Evolutionary conservation across 495 filamentous ascomycete genomes (phyloP).

Genomic region (Aspergillus biplanus): DNA sequence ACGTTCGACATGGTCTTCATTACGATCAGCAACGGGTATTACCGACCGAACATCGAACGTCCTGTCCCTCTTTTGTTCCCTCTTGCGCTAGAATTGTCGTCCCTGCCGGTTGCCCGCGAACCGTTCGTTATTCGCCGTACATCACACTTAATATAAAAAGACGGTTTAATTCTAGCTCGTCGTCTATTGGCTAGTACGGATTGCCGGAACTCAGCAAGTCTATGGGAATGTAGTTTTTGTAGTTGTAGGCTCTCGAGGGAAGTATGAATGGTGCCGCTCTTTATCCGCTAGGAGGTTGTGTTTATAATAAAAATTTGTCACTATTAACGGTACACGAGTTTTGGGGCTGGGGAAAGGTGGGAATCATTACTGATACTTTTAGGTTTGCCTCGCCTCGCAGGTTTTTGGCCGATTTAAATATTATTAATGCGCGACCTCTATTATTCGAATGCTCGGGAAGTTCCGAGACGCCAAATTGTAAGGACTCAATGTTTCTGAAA

Average conservation of each 20-base stretch:
- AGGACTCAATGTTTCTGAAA: too few relatives aligned
- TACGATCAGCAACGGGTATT: slow-evolving; percentile 49
- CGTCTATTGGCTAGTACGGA: slow-evolving; percentile 35
- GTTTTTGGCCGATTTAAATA: too few relatives aligned
- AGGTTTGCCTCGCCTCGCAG: too few relatives aligned
- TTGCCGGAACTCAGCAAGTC: slow-evolving; percentile 8
- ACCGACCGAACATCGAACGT: slow-evolving; percentile 49
- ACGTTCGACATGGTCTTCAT: slow-evolving; percentile 30
- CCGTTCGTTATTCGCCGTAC: slow-evolving; percentile 43
- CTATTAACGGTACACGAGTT: too few relatives aligned
- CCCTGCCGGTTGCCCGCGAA: slow-evolving; percentile 41
- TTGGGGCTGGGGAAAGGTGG: too few relatives aligned
- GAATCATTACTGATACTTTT: too few relatives aligned
- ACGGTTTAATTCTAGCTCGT: slow-evolving; percentile 34
- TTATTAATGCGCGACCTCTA: too few relatives aligned
- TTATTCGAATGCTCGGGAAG: too few relatives aligned
- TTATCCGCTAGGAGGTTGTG: too few relatives aligned
- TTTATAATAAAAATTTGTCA: too few relatives aligned
- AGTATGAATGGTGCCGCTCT: too few relatives aligned
- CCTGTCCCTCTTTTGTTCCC: slow-evolving; percentile 26
- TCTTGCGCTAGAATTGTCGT: slow-evolving; percentile 40
- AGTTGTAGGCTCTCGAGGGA: slow-evolving; percentile 10
- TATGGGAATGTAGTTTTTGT: slow-evolving; percentile 7
- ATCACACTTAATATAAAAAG: slow-evolving; percentile 43
- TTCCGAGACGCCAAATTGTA: too few relatives aligned